Conservation (phyloP, 192 early-diverging fungal species). For the Dissophora globulifera region DNA sequence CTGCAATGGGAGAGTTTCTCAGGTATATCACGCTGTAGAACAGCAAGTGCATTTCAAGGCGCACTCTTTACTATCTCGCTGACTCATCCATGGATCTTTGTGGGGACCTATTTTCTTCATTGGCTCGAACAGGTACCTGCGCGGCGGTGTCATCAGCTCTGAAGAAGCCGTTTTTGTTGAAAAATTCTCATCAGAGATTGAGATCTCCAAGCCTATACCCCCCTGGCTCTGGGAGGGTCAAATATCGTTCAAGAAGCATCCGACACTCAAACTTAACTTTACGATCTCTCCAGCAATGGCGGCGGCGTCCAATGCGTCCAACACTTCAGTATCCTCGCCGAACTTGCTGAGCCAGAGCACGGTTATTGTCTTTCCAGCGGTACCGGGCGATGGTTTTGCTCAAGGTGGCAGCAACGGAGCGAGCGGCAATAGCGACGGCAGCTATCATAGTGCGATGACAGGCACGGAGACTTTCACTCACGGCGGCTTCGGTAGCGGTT, state of each 20-base stretch:
- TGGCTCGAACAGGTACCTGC: constrained; percentile 63
- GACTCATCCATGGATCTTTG: too few species aligned
- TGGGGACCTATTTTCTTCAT: background rate
- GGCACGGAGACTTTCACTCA: too few species aligned
- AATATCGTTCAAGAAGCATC: constrained; percentile 72
- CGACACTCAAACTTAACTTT: constrained; percentile 71
- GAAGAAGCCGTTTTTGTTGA: constrained; percentile 84
- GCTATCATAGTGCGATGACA: too few species aligned
- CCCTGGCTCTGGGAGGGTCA: constrained; percentile 77
- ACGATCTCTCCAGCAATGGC: constrained; percentile 50
- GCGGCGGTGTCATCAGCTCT: constrained; percentile 66
- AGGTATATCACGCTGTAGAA: constrained; percentile 52
- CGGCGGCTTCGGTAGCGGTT: too few species aligned
- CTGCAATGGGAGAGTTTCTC: constrained; percentile 76
- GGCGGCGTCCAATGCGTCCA: constrained; percentile 33
- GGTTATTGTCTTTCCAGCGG: constrained; percentile 5
- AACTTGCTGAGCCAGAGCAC: constrained; percentile 14
- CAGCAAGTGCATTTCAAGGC: too few species aligned
- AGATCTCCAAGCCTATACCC: constrained; percentile 66
- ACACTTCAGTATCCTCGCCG: constrained; percentile 26
- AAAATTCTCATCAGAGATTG: constrained; percentile 78
- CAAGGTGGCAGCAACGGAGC: constrained; percentile 47
- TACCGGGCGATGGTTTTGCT: background rate
- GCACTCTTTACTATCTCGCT: too few species aligned
- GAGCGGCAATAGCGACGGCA: background rate